Percentiles rank a stretch among this genome's conserved stretches.
phyloP scores from a whole-genome alignment of 192 early-diverging fungal genomes.

The Rhizoclosmatium globosum region DNA sequence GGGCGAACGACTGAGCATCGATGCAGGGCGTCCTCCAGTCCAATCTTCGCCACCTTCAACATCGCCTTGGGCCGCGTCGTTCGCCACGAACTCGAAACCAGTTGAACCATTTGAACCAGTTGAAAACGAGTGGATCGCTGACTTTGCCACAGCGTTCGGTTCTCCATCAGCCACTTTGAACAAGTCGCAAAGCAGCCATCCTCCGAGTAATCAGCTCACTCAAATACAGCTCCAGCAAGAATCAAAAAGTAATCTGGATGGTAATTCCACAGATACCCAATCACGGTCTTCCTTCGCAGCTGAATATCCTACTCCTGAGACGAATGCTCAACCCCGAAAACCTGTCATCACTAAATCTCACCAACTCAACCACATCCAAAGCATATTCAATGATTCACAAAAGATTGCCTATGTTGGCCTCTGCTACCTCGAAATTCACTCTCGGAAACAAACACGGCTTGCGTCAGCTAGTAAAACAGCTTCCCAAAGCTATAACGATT shows the following conservation, averaged over 20 bases:
- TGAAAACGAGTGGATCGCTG: background rate
- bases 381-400: conserved; percentile 85
- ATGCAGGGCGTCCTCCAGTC: background rate
- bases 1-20: background rate
- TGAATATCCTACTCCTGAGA: background rate
- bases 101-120: too few relatives aligned
- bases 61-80: background rate
- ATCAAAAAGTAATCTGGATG: background rate
- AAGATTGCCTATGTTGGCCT: conserved; percentile 94
- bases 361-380: conserved; percentile 51
- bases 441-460: background rate
- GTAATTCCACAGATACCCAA: background rate
- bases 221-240: background rate
- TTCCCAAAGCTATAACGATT: conserved; percentile 66
- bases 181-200: too few relatives aligned
- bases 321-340: background rate
- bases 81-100: background rate
- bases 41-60: background rate
- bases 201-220: too few relatives aligned
- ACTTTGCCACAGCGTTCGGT: background rate
- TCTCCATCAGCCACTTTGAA: background rate
- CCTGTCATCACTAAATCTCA: conserved; percentile 52
- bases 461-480: background rate
- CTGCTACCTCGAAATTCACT: conserved; percentile 69
- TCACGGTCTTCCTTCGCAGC: background rate